Conservation (phyloP, 1,284 basidiomycete species). For the Amylostereum areolatum region DNA sequence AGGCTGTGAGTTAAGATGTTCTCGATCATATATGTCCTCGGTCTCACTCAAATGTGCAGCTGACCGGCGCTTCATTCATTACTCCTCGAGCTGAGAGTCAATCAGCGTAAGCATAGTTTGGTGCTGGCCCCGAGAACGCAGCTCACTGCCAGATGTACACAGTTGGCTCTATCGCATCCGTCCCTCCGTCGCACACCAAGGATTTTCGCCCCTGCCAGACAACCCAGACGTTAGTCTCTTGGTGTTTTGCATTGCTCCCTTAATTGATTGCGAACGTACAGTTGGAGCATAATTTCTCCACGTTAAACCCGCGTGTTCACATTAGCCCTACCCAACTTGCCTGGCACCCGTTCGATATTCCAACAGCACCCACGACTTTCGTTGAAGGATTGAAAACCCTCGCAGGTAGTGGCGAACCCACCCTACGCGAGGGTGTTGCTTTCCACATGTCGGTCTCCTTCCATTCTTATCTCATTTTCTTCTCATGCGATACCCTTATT, state of each 20-base stretch:
- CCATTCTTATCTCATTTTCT: too few species aligned
- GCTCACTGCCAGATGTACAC: background rate
- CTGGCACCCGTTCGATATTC: slow-evolving; percentile 63
- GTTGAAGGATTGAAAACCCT: slow-evolving; percentile 60
- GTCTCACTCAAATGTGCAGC: slow-evolving; percentile 23
- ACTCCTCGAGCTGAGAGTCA: slow-evolving; percentile 46
- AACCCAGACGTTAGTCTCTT: slow-evolving; percentile 48
- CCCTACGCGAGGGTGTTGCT: slow-evolving; percentile 52
- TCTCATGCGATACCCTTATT: too few species aligned
- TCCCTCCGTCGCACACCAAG: slow-evolving; percentile 66
- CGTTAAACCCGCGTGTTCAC: slow-evolving; percentile 54
- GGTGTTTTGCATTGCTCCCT: slow-evolving; percentile 1
- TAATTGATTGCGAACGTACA: slow-evolving; percentile 15
- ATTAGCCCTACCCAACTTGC: slow-evolving; percentile 61
- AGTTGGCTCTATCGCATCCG: slow-evolving; percentile 61
- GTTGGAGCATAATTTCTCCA: slow-evolving; percentile 56
- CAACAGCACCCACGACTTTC: slow-evolving; percentile 38
- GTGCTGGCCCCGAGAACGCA: background rate
- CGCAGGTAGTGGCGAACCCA: slow-evolving; percentile 60
- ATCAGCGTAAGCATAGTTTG: slow-evolving; percentile 27
- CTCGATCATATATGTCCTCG: background rate
- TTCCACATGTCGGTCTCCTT: slow-evolving; percentile 36
- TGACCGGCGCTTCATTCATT: slow-evolving; percentile 57
- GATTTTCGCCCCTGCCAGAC: slow-evolving; percentile 47
- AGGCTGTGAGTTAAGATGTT: slow-evolving; percentile 34